These are phyloP conservation scores for Candida gigantensis DNA, from an alignment of 1,139 yeast species.

Conservation along the genomic window DNA sequence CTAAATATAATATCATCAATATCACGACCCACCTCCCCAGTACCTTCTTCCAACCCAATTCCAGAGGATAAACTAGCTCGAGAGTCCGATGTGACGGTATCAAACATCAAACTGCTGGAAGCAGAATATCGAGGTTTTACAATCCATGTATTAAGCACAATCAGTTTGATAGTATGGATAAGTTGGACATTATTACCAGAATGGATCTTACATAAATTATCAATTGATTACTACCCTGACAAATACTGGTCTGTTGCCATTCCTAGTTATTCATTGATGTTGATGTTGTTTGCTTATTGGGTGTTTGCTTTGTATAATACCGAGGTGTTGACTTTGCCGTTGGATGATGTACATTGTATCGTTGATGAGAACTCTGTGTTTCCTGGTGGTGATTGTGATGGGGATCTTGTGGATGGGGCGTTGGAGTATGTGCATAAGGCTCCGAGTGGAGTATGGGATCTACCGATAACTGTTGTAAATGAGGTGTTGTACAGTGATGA, in stretches of 20 bases:
- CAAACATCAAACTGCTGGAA: constrained; percentile 32
- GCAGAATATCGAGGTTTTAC: constrained; percentile 86
- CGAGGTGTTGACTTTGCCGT: constrained; percentile 64
- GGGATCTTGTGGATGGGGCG: constrained; percentile 18
- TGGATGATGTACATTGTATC: constrained; percentile 61
- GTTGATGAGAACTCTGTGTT: constrained; percentile 68
- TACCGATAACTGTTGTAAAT: constrained; percentile 73
- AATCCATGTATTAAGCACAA: constrained; percentile 61
- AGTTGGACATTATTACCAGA: constrained; percentile 75
- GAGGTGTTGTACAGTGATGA: constrained; percentile 54
- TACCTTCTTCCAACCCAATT: constrained; percentile 6
- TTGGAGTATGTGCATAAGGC: constrained; percentile 48
- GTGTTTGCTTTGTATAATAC: constrained; percentile 71
- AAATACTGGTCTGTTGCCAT: constrained; percentile 85
- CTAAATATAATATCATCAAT: constrained; percentile 6
- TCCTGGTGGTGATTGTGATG: constrained; percentile 26
- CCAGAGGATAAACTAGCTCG: constrained; percentile 60
- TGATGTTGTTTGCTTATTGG: constrained; percentile 70
- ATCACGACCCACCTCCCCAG: constrained; percentile 13
- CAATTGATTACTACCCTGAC: constrained; percentile 76
- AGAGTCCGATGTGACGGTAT: constrained; percentile 74
- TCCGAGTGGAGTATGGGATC: constrained; percentile 83
- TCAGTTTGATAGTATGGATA: constrained; percentile 54
- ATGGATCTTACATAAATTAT: constrained; percentile 47
- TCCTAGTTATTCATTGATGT: constrained; percentile 68